A percentile compares a stretch with the other conserved stretches of the same genome.
Conservation (phyloP, 2,329 filamentous ascomycete species). For the Diplocarpon rosae region DNA sequence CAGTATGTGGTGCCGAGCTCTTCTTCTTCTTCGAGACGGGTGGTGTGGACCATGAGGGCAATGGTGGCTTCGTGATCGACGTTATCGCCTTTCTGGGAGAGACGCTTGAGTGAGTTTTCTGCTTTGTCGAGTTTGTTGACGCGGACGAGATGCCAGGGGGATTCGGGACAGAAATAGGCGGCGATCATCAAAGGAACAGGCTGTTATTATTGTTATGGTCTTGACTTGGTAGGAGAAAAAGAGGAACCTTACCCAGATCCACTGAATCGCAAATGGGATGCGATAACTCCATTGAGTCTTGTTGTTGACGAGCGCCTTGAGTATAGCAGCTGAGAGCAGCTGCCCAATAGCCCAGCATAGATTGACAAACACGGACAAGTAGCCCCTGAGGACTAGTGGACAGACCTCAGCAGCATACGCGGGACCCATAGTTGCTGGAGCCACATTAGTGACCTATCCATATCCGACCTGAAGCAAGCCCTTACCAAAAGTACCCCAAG, state of each 20-base stretch:
- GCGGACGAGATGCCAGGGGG: conserved; percentile 37
- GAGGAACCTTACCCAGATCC: conserved; percentile 31
- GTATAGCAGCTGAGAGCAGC: conserved; percentile 35
- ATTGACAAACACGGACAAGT: conserved; percentile 35
- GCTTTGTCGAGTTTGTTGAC: conserved; percentile 33
- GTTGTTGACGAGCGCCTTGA: conserved; percentile 31
- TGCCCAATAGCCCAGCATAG: conserved; percentile 40
- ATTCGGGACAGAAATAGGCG: conserved; percentile 35
- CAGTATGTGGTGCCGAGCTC: conserved; percentile 33
- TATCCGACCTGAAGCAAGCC: too few relatives aligned
- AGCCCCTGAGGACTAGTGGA: conserved; percentile 33
- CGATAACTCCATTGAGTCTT: conserved; percentile 29
- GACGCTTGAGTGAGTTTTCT: conserved; percentile 31
- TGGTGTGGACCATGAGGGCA: conserved; percentile 43
- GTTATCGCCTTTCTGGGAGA: conserved; percentile 28
- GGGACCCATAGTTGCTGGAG: conserved; percentile 32
- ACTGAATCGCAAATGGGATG: conserved; percentile 34
- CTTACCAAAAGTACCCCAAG: conserved; percentile 39
- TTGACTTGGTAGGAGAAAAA: background rate
- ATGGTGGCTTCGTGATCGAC: conserved; percentile 33
- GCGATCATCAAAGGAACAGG: conserved; percentile 33
- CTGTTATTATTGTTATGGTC: too few relatives aligned
- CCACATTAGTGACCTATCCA: too few relatives aligned
- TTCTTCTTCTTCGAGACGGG: conserved; percentile 37
- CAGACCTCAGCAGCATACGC: conserved; percentile 35